These are phyloP conservation scores for Exophiala aquamarina DNA, from an alignment of 2,329 filamentous ascomycete species.

Conservation along the genomic window DNA sequence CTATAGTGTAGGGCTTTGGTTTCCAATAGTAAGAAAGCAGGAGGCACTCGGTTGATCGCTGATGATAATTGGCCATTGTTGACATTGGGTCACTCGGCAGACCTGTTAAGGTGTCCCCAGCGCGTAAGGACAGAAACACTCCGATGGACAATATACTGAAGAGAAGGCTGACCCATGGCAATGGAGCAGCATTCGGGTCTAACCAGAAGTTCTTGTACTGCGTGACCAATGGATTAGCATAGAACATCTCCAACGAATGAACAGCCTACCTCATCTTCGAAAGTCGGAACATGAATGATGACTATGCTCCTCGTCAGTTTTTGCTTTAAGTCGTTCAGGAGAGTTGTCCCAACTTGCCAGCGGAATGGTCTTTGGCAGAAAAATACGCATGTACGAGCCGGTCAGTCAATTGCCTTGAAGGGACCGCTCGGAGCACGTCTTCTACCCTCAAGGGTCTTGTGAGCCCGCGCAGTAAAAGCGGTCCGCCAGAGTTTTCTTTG, in stretches of 20 bases:
- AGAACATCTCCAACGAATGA: too few species aligned
- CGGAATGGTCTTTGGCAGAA: not conserved
- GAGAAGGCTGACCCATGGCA: slow-evolving; percentile 52
- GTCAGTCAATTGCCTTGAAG: not conserved
- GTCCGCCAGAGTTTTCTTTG: not conserved
- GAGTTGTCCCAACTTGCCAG: not conserved
- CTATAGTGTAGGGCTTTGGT: slow-evolving; percentile 50
- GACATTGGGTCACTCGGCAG: slow-evolving; percentile 45
- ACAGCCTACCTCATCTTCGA: not conserved
- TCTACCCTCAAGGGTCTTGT: not conserved
- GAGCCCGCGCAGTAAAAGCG: not conserved
- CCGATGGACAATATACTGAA: slow-evolving; percentile 49
- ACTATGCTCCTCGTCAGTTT: slow-evolving; percentile 9
- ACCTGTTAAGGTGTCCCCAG: slow-evolving; percentile 34
- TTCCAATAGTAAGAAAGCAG: slow-evolving; percentile 55
- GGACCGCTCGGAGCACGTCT: not conserved
- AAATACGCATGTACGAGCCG: not conserved
- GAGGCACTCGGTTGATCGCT: slow-evolving; percentile 50
- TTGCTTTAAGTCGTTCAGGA: not conserved
- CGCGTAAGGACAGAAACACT: not conserved
- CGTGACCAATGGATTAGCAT: not conserved
- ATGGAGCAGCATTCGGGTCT: slow-evolving; percentile 45
- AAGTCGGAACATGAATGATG: not conserved
- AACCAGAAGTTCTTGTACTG: slow-evolving; percentile 55
- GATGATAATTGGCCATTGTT: slow-evolving; percentile 35